Base-by-base conservation (phyloP, 2,329 filamentous ascomycete species). In the Fusarium pininemorale region DNA sequence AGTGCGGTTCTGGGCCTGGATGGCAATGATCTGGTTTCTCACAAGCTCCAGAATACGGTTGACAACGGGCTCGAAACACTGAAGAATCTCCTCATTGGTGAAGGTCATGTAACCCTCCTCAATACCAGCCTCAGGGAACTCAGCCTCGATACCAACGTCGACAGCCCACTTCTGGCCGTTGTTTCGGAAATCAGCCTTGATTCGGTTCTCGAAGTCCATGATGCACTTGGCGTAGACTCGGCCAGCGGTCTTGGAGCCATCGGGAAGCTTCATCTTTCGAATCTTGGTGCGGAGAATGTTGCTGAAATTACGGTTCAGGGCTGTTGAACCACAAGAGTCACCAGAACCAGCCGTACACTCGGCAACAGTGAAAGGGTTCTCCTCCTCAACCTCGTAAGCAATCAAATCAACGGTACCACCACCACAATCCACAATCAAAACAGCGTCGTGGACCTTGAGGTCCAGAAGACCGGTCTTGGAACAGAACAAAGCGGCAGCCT, bases 61-160 rank as follows among this genome's bases (percentile, higher is more conserved):
- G 63, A 98, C 96, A 15, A 99, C 96, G 18, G 96, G 96, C 87
- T 98, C 96, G 82, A 98, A 99, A 86, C 96, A 98, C 85, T 98
- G 96, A 77, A 99, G 88, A 79, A 99, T 98, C 84, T 99, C 96
- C 85, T 98, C 96, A 82, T 99, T 98, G 71, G 95, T 98, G 82
- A 99, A 99, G 6, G 96, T 98, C 96, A 99, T 99, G 87, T 98
- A 98, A 57, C 96, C 96, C 84, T 99, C 96, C 85, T 98, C 96
- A 77, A 99, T 98, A 77, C 95, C 95, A 38, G 96, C 96, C 81
- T 98, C 96, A 44, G 96, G 96, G 86, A 97, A 98, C 81, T 98
- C 96, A 48, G 96, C 95, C 87, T 99, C 96, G 79, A 99, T 98
- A 80, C 96, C 96, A 56, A 99, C 96, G 81, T 99, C 96, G 26